Conservation (phyloP, 176 grass and related monocot species). For the Zizania latifolia region DNA sequence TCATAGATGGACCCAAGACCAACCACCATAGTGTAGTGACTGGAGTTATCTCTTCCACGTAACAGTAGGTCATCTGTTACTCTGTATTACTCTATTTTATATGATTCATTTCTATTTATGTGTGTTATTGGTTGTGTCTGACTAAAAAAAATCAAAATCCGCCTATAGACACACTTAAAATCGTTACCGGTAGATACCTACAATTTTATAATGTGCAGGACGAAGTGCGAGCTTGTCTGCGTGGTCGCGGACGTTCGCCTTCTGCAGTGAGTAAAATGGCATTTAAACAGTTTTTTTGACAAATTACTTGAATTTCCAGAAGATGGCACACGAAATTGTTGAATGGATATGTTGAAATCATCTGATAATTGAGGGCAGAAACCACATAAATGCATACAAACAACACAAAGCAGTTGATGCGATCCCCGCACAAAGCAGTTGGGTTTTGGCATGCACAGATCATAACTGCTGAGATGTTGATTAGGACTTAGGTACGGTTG, state of each 20-base stretch:
- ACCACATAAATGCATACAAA: neutral
- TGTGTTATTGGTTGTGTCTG: too few species aligned
- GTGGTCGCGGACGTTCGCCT: neutral
- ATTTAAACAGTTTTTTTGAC: neutral
- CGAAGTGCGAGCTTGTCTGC: neutral
- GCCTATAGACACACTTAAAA: neutral
- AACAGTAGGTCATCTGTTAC: too few species aligned
- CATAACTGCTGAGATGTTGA: neutral
- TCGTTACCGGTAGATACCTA: neutral
- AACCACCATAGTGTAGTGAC: too few species aligned
- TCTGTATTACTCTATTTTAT: too few species aligned
- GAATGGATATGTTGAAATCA: neutral
- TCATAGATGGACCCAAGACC: too few species aligned
- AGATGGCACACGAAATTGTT: neutral
- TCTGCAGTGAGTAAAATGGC: neutral
- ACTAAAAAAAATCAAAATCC: too few species aligned
- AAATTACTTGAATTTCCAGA: neutral
- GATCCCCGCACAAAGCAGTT: neutral
- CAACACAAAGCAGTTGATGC: neutral
- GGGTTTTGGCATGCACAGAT: neutral
- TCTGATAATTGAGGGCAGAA: neutral
- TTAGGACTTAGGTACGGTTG: conserved; percentile 14
- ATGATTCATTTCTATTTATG: too few species aligned
- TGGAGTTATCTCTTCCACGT: too few species aligned
- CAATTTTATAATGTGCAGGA: neutral